Percentiles rank a stretch among this genome's conserved stretches.
These are phyloP conservation scores for Pharus latifolius DNA, from an alignment of 176 grass and related monocot genomes.

Conservation along the genomic window DNA sequence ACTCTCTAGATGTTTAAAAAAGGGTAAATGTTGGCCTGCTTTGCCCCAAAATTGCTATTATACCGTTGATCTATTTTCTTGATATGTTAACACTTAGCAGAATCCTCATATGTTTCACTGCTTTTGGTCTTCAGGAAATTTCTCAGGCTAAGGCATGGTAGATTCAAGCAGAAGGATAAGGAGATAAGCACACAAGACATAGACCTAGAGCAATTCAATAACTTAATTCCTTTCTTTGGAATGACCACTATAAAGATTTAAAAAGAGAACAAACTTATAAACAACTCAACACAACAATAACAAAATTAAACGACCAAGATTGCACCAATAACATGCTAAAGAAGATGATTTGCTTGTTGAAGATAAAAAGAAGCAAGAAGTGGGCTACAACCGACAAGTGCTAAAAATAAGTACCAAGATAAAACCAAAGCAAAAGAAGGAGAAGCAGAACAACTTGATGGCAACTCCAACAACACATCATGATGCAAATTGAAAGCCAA, in stretches of 20 bases:
- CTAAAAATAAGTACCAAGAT: not conserved
- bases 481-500: not conserved
- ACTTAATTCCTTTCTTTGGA: too few species aligned
- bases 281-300: not conserved
- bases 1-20: not conserved
- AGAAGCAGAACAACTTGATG: not conserved
- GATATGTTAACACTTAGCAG: not conserved
- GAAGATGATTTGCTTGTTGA: too few species aligned
- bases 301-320: not conserved
- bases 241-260: too few species aligned
- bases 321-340: too few species aligned
- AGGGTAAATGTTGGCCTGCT: too few species aligned
- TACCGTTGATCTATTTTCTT: not conserved
- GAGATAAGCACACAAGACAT: too few species aligned
- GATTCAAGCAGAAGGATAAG: not conserved
- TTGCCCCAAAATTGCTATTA: not conserved
- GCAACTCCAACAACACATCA: not conserved
- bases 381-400: not conserved
- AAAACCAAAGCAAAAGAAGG: not conserved
- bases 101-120: not conserved
- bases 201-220: too few species aligned
- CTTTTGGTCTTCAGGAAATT: not conserved
- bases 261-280: too few species aligned
- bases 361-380: not conserved
- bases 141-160: not conserved